A percentile compares a stretch with the other conserved stretches of the same genome.
phyloP scores from a whole-genome alignment of 208 protist genomes.

The Trichomonas gallinae region DNA sequence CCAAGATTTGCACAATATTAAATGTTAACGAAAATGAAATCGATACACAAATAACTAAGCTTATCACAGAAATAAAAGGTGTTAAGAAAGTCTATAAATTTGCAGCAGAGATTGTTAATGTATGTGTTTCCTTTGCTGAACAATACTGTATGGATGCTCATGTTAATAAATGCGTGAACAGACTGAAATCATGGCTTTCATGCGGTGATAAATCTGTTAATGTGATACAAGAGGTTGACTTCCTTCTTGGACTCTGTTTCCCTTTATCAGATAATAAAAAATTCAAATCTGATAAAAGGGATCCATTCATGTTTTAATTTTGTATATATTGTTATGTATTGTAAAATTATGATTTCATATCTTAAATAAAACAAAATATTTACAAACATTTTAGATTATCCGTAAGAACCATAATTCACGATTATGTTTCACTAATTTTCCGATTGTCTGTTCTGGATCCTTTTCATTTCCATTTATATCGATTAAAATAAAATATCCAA shows the following conservation, averaged over 20 bases:
- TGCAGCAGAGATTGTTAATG: not conserved
- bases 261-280: not conserved
- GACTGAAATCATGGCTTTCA: not conserved
- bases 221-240: not conserved
- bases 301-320: not conserved
- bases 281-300: not conserved
- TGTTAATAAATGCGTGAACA: not conserved
- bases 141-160: not conserved
- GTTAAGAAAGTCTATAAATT: not conserved
- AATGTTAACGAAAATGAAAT: not conserved
- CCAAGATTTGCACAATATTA: not conserved
- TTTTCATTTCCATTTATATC: not conserved
- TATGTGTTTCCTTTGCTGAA: not conserved
- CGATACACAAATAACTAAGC: not conserved
- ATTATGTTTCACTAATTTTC: not conserved
- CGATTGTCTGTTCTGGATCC: not conserved
- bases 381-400: not conserved
- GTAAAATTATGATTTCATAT: too few relatives aligned
- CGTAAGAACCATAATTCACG: not conserved
- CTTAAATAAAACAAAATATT: too few relatives aligned
- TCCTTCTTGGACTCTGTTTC: not conserved
- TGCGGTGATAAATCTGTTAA: not conserved
- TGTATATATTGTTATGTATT: too few relatives aligned
- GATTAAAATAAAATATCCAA: not conserved
- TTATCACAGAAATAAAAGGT: not conserved